Conservation (phyloP, 148 eudicot genomes). For the Rhododendron kiyosumense region DNA sequence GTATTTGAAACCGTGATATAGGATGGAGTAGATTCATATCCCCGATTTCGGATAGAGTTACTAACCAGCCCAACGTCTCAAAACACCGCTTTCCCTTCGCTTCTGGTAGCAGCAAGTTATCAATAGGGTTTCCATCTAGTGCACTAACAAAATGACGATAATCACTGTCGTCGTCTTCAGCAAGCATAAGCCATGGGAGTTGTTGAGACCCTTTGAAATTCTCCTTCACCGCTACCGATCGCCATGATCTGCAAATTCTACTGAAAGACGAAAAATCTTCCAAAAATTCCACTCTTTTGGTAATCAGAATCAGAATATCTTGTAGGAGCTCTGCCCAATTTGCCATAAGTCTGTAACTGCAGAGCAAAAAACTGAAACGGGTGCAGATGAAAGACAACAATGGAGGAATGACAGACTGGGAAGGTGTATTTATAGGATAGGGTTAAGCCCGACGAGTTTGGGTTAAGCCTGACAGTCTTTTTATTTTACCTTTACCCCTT, state of each 20-base stretch:
- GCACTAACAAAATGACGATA: not conserved
- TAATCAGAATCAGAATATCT: not conserved
- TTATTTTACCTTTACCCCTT: too few relatives aligned
- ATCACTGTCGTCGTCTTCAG: not conserved
- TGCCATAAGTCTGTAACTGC: too few relatives aligned
- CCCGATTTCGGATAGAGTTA: not conserved
- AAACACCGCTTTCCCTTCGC: not conserved
- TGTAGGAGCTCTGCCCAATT: not conserved
- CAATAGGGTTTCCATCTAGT: too few relatives aligned
- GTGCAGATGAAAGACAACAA: too few relatives aligned
- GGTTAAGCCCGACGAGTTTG: too few relatives aligned
- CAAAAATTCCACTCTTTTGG: not conserved
- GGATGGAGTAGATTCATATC: constrained; percentile 2
- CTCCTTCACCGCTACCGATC: too few relatives aligned
- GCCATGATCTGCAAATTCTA: not conserved
- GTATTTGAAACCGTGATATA: not conserved
- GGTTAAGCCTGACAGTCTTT: too few relatives aligned
- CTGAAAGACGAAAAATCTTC: not conserved
- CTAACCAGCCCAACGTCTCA: not conserved
- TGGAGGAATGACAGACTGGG: too few relatives aligned
- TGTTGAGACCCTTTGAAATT: not conserved
- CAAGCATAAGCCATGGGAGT: not conserved
- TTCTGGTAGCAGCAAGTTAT: too few relatives aligned
- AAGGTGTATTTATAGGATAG: too few relatives aligned
- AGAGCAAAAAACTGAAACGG: too few relatives aligned